phyloP scores from a whole-genome alignment of 2,329 filamentous ascomycete species.

The Fusarium sp. region DNA sequence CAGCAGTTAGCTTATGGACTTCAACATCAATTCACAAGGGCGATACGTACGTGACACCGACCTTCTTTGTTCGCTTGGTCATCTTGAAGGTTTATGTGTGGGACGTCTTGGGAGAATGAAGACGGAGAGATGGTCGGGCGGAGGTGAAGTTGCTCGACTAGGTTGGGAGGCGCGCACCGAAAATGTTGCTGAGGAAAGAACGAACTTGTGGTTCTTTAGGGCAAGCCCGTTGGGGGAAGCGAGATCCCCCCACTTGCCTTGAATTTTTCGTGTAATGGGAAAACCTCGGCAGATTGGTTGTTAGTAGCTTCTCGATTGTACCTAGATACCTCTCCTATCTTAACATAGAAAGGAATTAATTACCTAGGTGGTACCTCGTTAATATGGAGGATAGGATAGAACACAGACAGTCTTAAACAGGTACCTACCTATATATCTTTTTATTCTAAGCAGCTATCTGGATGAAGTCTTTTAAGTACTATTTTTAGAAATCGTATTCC shows the following conservation, averaged over 20 bases:
- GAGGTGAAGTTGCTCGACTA: slow-evolving; percentile 47
- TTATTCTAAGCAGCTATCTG: no score
- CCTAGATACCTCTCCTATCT: no score
- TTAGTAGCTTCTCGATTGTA: no score
- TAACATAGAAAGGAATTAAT: no score
- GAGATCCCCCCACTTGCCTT: slow-evolving; percentile 40
- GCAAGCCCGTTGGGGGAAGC: slow-evolving; percentile 52
- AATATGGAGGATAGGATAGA: no score
- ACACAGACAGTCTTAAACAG: no score
- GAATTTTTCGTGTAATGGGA: slow-evolving; percentile 50
- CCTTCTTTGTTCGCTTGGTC: slow-evolving; percentile 97
- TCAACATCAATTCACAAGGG: slow-evolving; percentile 11
- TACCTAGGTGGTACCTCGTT: no score
- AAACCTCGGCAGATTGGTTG: slow-evolving; percentile 65
- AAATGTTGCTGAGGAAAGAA: slow-evolving; percentile 47
- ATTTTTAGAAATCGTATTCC: no score
- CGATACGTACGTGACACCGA: slow-evolving; percentile 80
- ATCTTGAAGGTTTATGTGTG: slow-evolving; percentile 70
- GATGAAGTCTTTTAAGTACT: no score
- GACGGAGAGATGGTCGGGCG: slow-evolving; percentile 46
- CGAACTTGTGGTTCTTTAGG: slow-evolving; percentile 53
- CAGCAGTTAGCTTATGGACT: slow-evolving; percentile 44
- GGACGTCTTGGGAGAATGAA: slow-evolving; percentile 48
- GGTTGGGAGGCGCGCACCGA: slow-evolving; percentile 44
- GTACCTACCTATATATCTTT: no score